Evolutionary conservation across 2,329 filamentous ascomycete species (phyloP).

Genomic region (Penicillium palitans): DNA sequence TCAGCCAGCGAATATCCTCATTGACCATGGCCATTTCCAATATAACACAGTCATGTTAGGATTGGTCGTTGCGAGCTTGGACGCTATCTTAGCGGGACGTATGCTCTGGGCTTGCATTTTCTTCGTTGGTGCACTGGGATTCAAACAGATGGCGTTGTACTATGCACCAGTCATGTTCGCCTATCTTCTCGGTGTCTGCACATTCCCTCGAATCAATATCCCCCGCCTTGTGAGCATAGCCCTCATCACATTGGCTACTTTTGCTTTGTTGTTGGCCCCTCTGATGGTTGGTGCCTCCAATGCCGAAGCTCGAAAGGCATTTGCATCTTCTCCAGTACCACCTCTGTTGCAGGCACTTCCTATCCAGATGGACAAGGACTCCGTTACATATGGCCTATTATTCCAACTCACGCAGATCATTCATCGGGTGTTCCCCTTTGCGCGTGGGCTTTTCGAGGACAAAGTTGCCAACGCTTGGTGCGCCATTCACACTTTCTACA

Average conservation of each 20-base stretch:
- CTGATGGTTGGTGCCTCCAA: conserved; percentile 71
- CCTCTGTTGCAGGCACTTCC: conserved; percentile 60
- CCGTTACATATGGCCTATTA: conserved; percentile 71
- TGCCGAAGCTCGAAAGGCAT: conserved; percentile 65
- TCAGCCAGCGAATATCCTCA: conserved; percentile 85
- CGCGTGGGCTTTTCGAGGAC: conserved; percentile 94
- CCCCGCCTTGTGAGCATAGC: conserved; percentile 73
- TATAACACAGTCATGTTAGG: conserved; percentile 99
- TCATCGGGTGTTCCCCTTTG: conserved; percentile 93
- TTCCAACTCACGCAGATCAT: conserved; percentile 81
- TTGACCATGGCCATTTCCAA: conserved; percentile 96
- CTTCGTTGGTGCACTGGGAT: conserved; percentile 90
- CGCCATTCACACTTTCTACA: conserved; percentile 82
- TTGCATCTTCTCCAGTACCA: conserved; percentile 62
- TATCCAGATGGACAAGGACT: conserved; percentile 60
- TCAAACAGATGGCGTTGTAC: conserved; percentile 99
- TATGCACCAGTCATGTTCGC: conserved; percentile 92
- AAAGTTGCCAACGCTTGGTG: conserved; percentile 99
- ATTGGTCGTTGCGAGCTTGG: conserved; percentile 80
- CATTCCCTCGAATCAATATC: conserved; percentile 70
- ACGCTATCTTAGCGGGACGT: conserved; percentile 80
- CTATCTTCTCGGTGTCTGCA: conserved; percentile 81
- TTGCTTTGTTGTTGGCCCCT: conserved; percentile 73
- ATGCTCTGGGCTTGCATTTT: conserved; percentile 88
- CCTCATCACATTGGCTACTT: conserved; percentile 69